Base-by-base conservation (phyloP, 371 early-diverging fungal species). In the Mucor velutinosus region DNA sequence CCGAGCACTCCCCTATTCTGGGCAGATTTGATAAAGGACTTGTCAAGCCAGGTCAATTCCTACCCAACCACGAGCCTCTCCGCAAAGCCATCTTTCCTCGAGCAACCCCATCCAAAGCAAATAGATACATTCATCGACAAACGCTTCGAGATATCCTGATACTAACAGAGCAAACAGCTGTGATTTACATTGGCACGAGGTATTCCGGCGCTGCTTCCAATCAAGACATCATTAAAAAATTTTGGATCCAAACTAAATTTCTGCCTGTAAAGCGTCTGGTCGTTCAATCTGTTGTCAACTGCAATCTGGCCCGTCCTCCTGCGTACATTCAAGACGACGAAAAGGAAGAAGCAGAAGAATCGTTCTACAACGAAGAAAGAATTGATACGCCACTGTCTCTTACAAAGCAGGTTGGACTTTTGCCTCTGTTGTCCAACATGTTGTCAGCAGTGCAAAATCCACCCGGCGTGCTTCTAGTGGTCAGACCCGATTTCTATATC, bases 401-500 rank as follows among this genome's bases (percentile, higher is more conserved):
- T 17, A 59, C 64, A 30, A 47, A 30, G 3, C 47, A 55, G 6
- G 30, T 60, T 39, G 69, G 69, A 4, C 30, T 69, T 4, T 37
- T 35, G 45, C 35, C 60, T 21, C 37, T 45, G 11, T 37, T 66
- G 5, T 19, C 53, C 37, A 45, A 7, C 29, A 29, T 7, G 51
- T 21, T 17, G 27, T 60, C 14, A 32, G 49, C 21, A 53, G 45
- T 37, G 41, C 33, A 49, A 47, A 29, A 47, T 3, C 29, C 57
- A 23, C 60, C 64, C 17, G 23, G 49, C n/a, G 64, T 64, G 0
- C 3, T 69, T 0, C 14, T 69, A 5, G 21, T 69, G 27, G 55
- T 69, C 17, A 49, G 69, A 14, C 69, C 69, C n/a, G 69, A 69
- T 35, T 43, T 51, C 11, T 69, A 69, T 55, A 55, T 69, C 7